Evolutionary conservation across 495 filamentous ascomycete species (phyloP), one percentile per base, ranked within the genome.

Genomic region (Talaromyces ruber): DNA sequence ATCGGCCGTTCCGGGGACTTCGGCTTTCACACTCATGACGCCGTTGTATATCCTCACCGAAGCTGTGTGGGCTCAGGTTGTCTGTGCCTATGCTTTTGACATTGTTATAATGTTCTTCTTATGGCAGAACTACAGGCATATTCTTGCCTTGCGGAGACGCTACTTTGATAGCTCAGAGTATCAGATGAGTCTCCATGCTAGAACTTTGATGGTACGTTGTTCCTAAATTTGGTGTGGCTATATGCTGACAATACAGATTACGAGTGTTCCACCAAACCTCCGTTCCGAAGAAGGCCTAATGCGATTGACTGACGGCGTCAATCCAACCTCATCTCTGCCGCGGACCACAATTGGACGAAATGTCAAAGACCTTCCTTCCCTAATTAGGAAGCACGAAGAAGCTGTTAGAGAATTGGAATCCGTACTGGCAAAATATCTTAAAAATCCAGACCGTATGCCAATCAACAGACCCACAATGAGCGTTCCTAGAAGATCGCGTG

Each of bases 161-260:
- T 97, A 96, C 69, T 93, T 96, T 67, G 79, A 92, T 65, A 95
- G 87, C 64, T 81, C 89, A 6, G 95, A 97, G 34, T 98, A 97
- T 66, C 88, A 95, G 71, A 81, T 82, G 45, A 95, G 92, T 72
- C 75, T 97, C 58, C 92, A 97, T 72, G 85, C 95, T 5, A 82
- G 95, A 62, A 97, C 93, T 2, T 73, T 98, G 67, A 93, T 98
- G 88, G 85, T 90, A 74, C 59, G 76, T 65, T 60, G 30, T 59
- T 65, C 5, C 56, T 58, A 24, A 26, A 6, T 53, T 53, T 5
- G 7, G 9, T 14, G 32, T 16, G 14, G 3, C 14, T 26, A 11
- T 18, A 5, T 61, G 22, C 64, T 62, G 63, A 67, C 22, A 26
- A 5, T 30, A 6, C 68, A 91, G 89, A 74, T 98, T 58, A 94